Percentiles rank a stretch among this genome's conserved stretches.
Evolutionary conservation across 169 alveolate genomes (phyloP).

Genomic region (Eimeria acervulina): DNA sequence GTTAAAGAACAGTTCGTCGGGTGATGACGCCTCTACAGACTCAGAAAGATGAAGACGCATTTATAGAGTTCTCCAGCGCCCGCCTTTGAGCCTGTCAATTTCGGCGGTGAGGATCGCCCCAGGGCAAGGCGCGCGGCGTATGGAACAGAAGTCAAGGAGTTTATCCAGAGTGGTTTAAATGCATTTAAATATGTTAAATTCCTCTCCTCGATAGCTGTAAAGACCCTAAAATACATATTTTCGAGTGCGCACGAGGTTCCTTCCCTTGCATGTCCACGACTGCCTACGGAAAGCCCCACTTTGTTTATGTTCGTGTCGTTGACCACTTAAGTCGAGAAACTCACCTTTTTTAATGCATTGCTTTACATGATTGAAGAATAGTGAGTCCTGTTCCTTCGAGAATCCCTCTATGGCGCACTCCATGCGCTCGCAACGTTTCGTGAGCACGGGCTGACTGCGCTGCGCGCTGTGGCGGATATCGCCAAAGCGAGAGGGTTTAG

Average conservation of each 20-base stretch:
- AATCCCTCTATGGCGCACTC: neutral
- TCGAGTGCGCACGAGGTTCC: neutral
- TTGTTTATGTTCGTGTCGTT: neutral
- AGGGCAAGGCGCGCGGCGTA: neutral
- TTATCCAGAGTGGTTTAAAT: neutral
- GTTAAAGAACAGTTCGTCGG: neutral
- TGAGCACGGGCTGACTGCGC: neutral
- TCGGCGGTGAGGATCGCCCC: constrained; percentile 14
- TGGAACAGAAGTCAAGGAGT: neutral
- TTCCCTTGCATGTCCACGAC: constrained; percentile 28
- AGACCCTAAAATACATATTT: neutral
- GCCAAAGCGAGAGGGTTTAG: neutral
- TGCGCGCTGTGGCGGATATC: neutral
- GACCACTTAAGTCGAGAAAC: neutral
- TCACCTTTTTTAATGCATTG: too few relatives aligned
- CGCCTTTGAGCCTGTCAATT: neutral
- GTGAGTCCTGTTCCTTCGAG: neutral
- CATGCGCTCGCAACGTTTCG: neutral
- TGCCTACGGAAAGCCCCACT: constrained; percentile 46
- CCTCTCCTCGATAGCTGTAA: neutral
- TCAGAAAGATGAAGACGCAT: neutral
- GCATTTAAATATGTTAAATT: neutral
- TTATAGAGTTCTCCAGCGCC: neutral
- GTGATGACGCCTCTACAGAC: neutral
- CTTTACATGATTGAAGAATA: neutral